phyloP scores from a whole-genome alignment of 2,329 filamentous ascomycete species.

The Claviceps fusiformis region DNA sequence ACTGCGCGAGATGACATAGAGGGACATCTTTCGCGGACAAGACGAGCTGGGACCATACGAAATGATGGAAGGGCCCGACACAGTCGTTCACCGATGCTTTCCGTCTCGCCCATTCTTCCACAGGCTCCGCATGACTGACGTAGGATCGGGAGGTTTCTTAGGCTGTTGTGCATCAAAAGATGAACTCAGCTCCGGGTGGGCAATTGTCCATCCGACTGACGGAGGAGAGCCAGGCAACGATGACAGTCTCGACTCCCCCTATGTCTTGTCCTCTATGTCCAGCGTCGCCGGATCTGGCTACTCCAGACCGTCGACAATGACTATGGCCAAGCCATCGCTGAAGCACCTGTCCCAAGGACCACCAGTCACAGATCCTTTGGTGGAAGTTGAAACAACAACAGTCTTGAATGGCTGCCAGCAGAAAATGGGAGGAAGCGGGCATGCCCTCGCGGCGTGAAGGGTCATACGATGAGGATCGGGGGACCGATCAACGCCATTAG shows the following conservation, averaged over 20 bases:
- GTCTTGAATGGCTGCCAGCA: not conserved
- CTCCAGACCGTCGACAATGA: not conserved
- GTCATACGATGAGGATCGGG: not conserved
- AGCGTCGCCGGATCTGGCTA: not conserved
- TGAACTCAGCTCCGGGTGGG: conserved; percentile 7
- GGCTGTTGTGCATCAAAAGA: not conserved
- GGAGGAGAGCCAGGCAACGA: not conserved
- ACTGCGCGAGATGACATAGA: conserved; percentile 33
- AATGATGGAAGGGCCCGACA: conserved; percentile 18
- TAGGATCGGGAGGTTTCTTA: not conserved
- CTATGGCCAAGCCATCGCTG: not conserved
- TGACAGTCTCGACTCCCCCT: not conserved
- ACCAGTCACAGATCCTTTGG: not conserved
- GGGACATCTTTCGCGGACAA: conserved; percentile 23
- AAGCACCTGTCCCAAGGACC: not conserved
- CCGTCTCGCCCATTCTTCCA: conserved; percentile 1
- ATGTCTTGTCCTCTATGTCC: not conserved
- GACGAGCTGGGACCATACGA: conserved; percentile 18
- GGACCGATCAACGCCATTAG: not conserved
- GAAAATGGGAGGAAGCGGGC: not conserved
- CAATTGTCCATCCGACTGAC: conserved; percentile 3
- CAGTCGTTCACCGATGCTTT: conserved; percentile 5
- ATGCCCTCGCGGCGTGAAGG: not conserved
- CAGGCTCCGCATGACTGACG: not conserved
- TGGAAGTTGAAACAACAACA: not conserved